Evolutionary conservation across 257 asterid genomes (phyloP), one percentile per base, ranked within the genome.

Genomic region (Ophiorrhiza pumila): DNA sequence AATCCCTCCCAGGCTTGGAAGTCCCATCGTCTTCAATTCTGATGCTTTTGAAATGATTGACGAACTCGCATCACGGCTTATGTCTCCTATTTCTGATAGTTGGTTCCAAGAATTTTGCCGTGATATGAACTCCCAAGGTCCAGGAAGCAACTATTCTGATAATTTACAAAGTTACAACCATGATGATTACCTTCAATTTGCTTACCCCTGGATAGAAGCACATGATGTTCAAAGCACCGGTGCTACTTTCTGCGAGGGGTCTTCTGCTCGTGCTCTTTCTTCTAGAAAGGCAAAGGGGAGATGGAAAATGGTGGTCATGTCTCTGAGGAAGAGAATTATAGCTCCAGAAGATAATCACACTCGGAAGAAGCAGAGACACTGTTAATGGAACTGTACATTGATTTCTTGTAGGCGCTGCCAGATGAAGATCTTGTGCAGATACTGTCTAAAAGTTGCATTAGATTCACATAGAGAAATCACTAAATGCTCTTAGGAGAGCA

Each of bases 391-490:
- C 13, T 39, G 35, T 25, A 41, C 58, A 32, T 32, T 46, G 22
- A 61, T 41, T 60, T 72, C 20, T 72, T 46, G 62, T 32, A 72
- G 35, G 32, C n/a, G 77, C 71, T 73, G 77, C 70, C 69, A 72
- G 70, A 72, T 61, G 45, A 60, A 32, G 39, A 61, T 60, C 69
- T 72, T 72, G 69, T 32, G 76, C 68, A 59, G 69, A 49, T 69
- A 34, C 12, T 18, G 42, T 29, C 22, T 5, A 68, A 31, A 2
- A 20, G 57, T 17, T 5, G 1, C 23, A 49, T 68, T 49, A 31
- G 41, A 46, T 66, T 32, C 4, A 41, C 31, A 47, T 2, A 63
- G 25, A 35, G 7, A 22, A 65, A 32, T 14, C 22, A 3, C 29
- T 41, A 50, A 50, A 42, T 27, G 47, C 22, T 25, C 13, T 25